Evolutionary conservation across 768 basidiomycete species (phyloP), one percentile per base, ranked within the genome.

Genomic region (Lactarius deliciosus): DNA sequence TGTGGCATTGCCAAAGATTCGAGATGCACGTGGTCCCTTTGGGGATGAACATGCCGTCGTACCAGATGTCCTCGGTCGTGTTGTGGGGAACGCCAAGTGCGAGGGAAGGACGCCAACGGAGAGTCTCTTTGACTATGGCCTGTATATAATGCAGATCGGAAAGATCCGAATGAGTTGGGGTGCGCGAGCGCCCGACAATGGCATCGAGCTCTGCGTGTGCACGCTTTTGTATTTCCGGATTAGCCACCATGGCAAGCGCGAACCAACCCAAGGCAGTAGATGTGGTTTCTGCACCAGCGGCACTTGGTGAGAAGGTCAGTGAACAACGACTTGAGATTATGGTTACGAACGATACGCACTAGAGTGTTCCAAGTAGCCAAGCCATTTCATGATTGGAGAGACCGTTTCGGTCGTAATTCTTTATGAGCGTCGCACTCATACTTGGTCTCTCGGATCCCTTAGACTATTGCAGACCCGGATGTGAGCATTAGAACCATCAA

Each of bases 1-100:
- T 32, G 22, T 64, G 58, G n/a, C 62, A 47, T 5, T 56, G 50
- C 66, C 70, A 64, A 20, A 67, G 36, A 59, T 77, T 77, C 9
- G 70, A 68, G 30, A 76, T 57, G 32, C 78, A 70, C 3, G 76
- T 70, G 4, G 77, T 76, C 18, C 76, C 78, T 45, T 72, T 75
- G 1, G 79, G 78, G 18, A 80, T 78, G 60, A 73, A 66, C 55
- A 65, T 64, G 13, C 68, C 73, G 40, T 70, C 67, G 57, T 76
- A 77, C 53, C 50, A 68, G 57, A 75, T 73, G 55, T 77, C 76
- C 61, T 68, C 59, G 68, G 66, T 58, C 63, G 64, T 47, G 54
- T 20, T 45, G 45, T 58, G 64, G 18, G 62, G 61, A 25, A 65
- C 10, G 9, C 45, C 25, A 9, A 63, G 11, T 25, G 61, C 56